Evolutionary conservation across 495 filamentous ascomycete genomes (phyloP), one percentile per base, ranked within the genome.

Genomic region (Evansstolkia leycettana): DNA sequence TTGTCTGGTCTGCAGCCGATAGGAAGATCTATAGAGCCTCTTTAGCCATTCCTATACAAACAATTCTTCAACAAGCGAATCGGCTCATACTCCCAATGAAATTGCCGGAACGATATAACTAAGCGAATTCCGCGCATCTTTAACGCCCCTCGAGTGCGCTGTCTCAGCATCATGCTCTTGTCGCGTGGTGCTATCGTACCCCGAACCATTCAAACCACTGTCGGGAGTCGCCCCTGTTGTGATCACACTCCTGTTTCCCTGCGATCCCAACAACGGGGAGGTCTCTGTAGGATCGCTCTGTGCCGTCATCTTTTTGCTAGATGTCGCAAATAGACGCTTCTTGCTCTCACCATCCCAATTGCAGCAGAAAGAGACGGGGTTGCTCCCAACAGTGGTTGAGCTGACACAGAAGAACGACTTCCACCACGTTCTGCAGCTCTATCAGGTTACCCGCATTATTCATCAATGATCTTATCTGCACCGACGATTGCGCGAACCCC

Each of bases 1-100:
- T 75, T 0, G 85, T 88, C 50, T 89, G 82, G 52, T 93, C 85
- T 31, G 81, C 73, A 0, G 82, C 79, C 2, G 73, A 67, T 2
- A 90, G 58, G 50, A 86, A 84, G 31, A 89, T 50, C 67, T 71
- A 42, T 14, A 39, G 1, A 30, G 20, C 7, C n/a, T n/a, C n/a
- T n/a, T n/a, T n/a, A n/a, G n/a, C n/a, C n/a, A n/a, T n/a, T n/a
- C n/a, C n/a, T n/a, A n/a, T n/a, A n/a, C n/a, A n/a, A n/a, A n/a
- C n/a, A n/a, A n/a, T n/a, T n/a, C n/a, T n/a, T n/a, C n/a, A n/a
- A n/a, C n/a, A n/a, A n/a, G n/a, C n/a, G n/a, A n/a, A n/a, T n/a
- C n/a, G n/a, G n/a, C n/a, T n/a, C 63, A 47, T 60, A 71, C 67
- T n/a, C 69, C 69, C 20, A 73, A 53, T 7, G 68, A 70, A 19